Evolutionary conservation across 1,284 basidiomycete species (phyloP).

Genomic region (Malassezia vespertilionis): DNA sequence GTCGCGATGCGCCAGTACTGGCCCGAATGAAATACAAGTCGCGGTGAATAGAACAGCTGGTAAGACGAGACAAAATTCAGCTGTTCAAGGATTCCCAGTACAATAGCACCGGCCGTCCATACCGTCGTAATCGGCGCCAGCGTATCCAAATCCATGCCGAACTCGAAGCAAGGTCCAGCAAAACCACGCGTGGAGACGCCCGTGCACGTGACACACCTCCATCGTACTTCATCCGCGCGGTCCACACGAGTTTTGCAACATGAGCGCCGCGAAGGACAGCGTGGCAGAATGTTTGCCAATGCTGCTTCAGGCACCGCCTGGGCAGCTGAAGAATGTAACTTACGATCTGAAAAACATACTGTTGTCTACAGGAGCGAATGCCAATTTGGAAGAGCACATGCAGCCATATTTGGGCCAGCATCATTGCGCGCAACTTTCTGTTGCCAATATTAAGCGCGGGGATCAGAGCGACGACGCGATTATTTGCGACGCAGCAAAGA

Average conservation of each 20-base stretch:
- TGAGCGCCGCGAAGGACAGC: background rate
- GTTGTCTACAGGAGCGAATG: background rate
- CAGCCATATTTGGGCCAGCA: conserved; percentile 7
- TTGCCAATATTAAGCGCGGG: background rate
- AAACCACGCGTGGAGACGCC: too few relatives aligned
- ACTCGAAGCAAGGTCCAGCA: too few relatives aligned
- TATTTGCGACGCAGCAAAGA: conserved; percentile 4
- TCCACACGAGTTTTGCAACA: too few relatives aligned
- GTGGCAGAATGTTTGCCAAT: conserved; percentile 7
- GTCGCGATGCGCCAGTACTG: conserved; percentile 80
- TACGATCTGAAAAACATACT: conserved; percentile 15
- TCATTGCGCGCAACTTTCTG: conserved; percentile 9
- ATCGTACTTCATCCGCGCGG: too few relatives aligned
- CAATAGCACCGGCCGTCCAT: conserved; percentile 29
- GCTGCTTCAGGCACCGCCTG: conserved; percentile 19
- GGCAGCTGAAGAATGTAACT: conserved; percentile 16
- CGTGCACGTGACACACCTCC: too few relatives aligned
- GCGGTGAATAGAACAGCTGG: conserved; percentile 38
- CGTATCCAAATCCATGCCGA: conserved; percentile 35
- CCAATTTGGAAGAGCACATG: background rate
- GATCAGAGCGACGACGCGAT: conserved; percentile 4
- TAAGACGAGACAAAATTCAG: conserved; percentile 29
- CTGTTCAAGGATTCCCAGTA: conserved; percentile 29
- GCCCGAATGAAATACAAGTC: conserved; percentile 27
- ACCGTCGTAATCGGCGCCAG: conserved; percentile 37